Percentiles rank a stretch among this genome's conserved stretches.
Conservation (phyloP, 2,329 filamentous ascomycete species). For the Neofusicoccum ribis region DNA sequence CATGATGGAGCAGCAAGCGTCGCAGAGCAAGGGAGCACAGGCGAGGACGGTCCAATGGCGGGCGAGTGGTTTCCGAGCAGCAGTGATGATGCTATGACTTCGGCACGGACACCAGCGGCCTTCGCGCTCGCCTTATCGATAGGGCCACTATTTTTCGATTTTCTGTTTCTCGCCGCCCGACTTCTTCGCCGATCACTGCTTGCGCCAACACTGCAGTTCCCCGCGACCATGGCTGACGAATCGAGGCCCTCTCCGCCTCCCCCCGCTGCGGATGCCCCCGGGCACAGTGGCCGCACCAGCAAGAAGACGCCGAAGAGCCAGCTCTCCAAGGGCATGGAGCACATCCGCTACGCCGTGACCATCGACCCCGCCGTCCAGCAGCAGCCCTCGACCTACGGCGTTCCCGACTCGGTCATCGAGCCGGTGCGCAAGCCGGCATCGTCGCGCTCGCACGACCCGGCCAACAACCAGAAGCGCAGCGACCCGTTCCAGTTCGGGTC, state of each 20-base stretch:
- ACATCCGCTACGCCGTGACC: conserved; percentile 52
- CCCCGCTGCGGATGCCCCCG: background rate
- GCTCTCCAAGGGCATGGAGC: conserved; percentile 54
- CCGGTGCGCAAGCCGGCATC: conserved; percentile 50
- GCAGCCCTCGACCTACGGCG: conserved; percentile 45
- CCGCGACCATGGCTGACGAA: background rate
- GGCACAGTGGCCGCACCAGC: background rate
- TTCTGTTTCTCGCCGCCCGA: background rate
- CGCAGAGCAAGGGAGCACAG: background rate
- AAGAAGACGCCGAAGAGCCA: conserved; percentile 40
- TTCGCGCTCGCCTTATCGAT: conserved; percentile 5
- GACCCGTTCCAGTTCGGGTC: conserved; percentile 97
- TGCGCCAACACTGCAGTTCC: background rate
- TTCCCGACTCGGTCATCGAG: conserved; percentile 43
- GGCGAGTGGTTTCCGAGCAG: background rate
- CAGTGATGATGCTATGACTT: conserved; percentile 10
- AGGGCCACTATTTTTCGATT: conserved; percentile 6
- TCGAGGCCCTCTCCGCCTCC: background rate
- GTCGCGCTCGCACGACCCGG: conserved; percentile 66
- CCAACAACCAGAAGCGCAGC: conserved; percentile 77
- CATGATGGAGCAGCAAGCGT: conserved; percentile 9
- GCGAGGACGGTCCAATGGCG: conserved; percentile 4
- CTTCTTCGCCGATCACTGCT: background rate
- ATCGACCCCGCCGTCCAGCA: conserved; percentile 34
- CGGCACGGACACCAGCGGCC: background rate